Base-by-base conservation (phyloP, 768 basidiomycete genomes). In the Amanita subjunquillea region DNA sequence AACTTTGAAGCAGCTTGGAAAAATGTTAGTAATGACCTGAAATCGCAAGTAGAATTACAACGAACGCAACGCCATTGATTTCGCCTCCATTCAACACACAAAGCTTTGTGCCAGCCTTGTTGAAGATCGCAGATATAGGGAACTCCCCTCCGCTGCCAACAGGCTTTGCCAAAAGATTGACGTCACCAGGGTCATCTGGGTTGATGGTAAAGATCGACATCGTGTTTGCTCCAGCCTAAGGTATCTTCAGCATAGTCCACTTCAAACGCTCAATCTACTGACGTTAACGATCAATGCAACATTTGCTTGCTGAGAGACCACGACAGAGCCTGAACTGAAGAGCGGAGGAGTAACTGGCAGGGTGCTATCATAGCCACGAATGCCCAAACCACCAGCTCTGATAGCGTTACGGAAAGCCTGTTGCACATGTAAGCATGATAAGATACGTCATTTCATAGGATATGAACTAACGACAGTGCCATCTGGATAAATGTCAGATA, bases 141-240 rank as follows among this genome's bases (percentile, higher is more conserved):
- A 49, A 49, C 23, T 49, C 34, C 12, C 48, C 34, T 6, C 37
- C 48, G 30, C 48, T 37, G 13, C 20, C 48, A 49, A 49, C 15
- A 37, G 36, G 48, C 23, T 49, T 49, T 10, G 37, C 30, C 48
- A 49, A 39, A 7, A 49, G 34, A n/a, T 38, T 39, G 25, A 39
- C 48, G 23, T 49, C 48, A 49, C 48, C 48, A 38, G 48, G 48
- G 48, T 50, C 48, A n/a, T 50, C 25, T 20, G 37, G 48, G 38
- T 50, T 50, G 25, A 50, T 50, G 36, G 36, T 39, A 22, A 50
- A 50, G 17, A 50, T 50, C 15, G 48, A 25, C 25, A 25, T 12
- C 6, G 48, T 38, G 37, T 49, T 38, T 48, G 47, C 27, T 20
- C 47, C 47, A 48, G 47, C 47, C 47, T 48, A 34, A 13, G n/a